Base-by-base conservation (phyloP, 768 basidiomycete genomes). In the Pluteus cervinus region DNA sequence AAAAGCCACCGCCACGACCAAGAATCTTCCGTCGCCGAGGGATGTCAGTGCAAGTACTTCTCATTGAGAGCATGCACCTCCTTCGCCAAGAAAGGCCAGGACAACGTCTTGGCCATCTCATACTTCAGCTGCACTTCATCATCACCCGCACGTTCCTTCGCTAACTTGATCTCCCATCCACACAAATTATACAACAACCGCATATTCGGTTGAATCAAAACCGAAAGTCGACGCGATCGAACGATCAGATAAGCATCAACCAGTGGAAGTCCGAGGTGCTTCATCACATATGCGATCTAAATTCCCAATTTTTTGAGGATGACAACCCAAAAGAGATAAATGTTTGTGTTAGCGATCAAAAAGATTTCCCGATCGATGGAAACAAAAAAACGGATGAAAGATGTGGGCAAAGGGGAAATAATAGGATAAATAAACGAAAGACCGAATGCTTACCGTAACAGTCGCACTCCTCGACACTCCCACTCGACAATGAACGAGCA, bases 401-500 rank as follows among this genome's bases (percentile, higher is more conserved):
- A n/a, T n/a, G n/a, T n/a, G n/a, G n/a, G 26, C 18, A 40, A 41
- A 20, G 37, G 24, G 25, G 17, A 37, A 7, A 32, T 24, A 9
- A 24, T 11, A 7, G 16, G 25, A 31, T 16, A 33, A 30, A 24
- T n/a, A 41, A 23, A 29, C 15, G 15, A 46, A 41, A 30, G 33
- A 30, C 23, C 29, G 34, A 36, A 40, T 16, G 75, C 79, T 57
- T 50, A 83, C 81, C 44, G 86, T 86, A 43, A 98, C 91, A 22
- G 90, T 94, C 20, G 94, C 93, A 52, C 86, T 89, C 43, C 94
- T 67, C 29, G 85, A 88, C 29, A 98, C 94, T n/a, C 94, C 94
- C n/a, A 98, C 94, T n/a, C 92, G 75, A 59, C 94, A 98, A 60
- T 98, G 94, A 6, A 98, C 91, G 36, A 98, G 70, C 23, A 94